These are phyloP conservation scores for Mortierella antarctica DNA, from an alignment of 192 early-diverging fungal species.

Conservation along the genomic window DNA sequence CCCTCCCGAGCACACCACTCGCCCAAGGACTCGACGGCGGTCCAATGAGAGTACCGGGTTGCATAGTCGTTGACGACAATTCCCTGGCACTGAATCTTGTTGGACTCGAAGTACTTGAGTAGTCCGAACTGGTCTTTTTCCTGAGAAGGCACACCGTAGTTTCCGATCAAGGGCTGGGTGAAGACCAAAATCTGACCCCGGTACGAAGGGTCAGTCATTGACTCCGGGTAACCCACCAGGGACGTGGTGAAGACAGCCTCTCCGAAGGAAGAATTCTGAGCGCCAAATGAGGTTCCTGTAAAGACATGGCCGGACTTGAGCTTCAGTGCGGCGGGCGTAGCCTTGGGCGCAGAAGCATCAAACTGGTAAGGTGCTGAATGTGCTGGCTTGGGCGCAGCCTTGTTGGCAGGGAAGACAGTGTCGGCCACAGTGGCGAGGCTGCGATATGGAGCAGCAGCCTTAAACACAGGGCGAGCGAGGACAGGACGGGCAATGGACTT, in stretches of 20 bases:
- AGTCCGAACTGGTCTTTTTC: conserved; percentile 84
- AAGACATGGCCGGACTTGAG: conserved; percentile 87
- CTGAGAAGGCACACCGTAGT: conserved; percentile 91
- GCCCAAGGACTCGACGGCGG: conserved; percentile 87
- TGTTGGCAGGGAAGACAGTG: conserved; percentile 58
- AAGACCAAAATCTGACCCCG: conserved; percentile 95
- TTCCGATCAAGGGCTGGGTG: conserved; percentile 96
- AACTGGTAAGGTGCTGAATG: conserved; percentile 42
- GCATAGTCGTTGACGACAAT: conserved; percentile 95
- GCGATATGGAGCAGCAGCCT: conserved; percentile 26
- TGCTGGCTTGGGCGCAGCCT: conserved; percentile 42
- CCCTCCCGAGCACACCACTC: conserved; percentile 89
- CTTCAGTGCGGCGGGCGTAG: conserved; percentile 74
- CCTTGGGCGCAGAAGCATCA: conserved; percentile 51
- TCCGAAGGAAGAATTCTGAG: conserved; percentile 74
- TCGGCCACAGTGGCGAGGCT: conserved; percentile 66
- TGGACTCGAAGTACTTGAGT: conserved; percentile 87
- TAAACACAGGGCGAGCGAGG: conserved; percentile 11
- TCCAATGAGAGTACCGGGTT: conserved; percentile 92
- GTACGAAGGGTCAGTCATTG: conserved; percentile 98
- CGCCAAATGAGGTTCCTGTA: conserved; percentile 89
- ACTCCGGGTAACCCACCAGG: conserved; percentile 95
- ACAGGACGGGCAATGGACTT: conserved; percentile 20
- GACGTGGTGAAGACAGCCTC: conserved; percentile 97
- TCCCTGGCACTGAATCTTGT: conserved; percentile 85